Evolutionary conservation across 257 asterid genomes (phyloP).

Genomic region (Scutellaria baicalensis): DNA sequence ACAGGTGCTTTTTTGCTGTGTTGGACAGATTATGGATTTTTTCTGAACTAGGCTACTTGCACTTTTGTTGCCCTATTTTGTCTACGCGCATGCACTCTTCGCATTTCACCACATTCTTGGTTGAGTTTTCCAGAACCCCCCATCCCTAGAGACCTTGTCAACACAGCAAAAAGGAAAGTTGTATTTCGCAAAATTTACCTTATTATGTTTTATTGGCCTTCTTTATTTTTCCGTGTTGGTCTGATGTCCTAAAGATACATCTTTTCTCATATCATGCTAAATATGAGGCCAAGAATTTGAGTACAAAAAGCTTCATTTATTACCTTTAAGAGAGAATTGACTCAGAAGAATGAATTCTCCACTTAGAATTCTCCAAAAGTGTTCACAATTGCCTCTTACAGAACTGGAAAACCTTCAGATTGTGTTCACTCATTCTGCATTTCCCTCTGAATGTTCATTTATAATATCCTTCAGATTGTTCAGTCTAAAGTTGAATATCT

Average conservation of each 20-base stretch:
- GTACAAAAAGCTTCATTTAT: neutral
- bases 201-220: neutral
- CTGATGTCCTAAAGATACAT: neutral
- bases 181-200: neutral
- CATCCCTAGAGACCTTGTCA: neutral
- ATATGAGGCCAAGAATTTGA: neutral
- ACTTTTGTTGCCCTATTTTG: neutral
- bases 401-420: neutral
- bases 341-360: neutral
- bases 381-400: neutral
- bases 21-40: neutral
- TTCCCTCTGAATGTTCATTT: no score
- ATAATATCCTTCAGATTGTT: no score
- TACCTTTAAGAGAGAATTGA: neutral
- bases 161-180: neutral
- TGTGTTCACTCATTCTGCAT: neutral
- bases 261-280: neutral
- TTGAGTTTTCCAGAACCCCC: neutral
- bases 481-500: no score
- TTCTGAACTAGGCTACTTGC: neutral
- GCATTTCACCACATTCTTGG: neutral
- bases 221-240: neutral
- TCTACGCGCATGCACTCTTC: neutral
- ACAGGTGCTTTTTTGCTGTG: neutral
- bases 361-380: no score